Evolutionary conservation across 2,329 filamentous ascomycete genomes (phyloP).

Genomic region (Tricladium varicosporioides): DNA sequence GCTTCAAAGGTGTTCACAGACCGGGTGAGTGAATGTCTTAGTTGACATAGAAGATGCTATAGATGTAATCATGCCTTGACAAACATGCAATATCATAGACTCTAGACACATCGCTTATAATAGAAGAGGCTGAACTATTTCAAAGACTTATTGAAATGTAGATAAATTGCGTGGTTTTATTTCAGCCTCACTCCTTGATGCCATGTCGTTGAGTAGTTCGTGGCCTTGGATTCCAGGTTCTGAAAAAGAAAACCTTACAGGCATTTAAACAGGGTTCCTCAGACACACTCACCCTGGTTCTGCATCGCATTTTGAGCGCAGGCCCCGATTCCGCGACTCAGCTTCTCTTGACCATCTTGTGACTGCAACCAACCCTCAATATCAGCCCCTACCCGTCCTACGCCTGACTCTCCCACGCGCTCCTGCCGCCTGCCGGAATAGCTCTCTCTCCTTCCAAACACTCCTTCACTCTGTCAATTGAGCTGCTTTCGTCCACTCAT

Average conservation of each 20-base stretch:
- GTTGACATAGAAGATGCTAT: no score
- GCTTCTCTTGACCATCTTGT: neutral
- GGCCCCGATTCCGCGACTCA: neutral
- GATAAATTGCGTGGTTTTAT: no score
- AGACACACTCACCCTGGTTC: neutral
- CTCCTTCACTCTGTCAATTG: slow-evolving; percentile 19
- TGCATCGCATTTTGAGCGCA: neutral
- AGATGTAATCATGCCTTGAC: no score
- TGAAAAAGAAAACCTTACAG: neutral
- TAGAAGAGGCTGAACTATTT: no score
- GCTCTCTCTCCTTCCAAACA: slow-evolving; percentile 9
- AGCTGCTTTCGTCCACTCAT: slow-evolving; percentile 9
- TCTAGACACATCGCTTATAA: no score
- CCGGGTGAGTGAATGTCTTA: no score
- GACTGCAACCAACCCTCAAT: neutral
- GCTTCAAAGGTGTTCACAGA: no score
- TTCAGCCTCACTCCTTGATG: no score
- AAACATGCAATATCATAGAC: no score
- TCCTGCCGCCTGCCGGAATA: neutral
- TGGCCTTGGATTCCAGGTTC: neutral
- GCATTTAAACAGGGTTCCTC: neutral
- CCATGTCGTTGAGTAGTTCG: no score
- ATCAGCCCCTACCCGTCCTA: neutral
- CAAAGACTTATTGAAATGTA: no score
- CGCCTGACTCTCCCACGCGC: neutral